phyloP scores from a whole-genome alignment of 768 basidiomycete species.

The Leucosporidium scottii region DNA sequence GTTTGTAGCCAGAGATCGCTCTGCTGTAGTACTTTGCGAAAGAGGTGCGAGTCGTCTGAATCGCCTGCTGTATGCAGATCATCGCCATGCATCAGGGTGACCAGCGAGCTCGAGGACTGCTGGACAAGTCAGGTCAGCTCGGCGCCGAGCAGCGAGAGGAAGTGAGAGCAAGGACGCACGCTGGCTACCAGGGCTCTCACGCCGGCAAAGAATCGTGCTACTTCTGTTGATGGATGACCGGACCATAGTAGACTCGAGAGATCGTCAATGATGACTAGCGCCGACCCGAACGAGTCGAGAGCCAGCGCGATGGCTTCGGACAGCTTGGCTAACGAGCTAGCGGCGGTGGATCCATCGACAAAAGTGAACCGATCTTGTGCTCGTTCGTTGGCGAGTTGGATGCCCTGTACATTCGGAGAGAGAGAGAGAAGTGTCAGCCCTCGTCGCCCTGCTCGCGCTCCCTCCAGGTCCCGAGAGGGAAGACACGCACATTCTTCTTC shows the following conservation, averaged over 20 bases:
- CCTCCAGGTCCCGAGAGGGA: not conserved
- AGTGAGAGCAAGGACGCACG: not conserved
- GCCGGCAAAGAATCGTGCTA: conserved; percentile 1
- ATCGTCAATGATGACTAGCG: conserved; percentile 25
- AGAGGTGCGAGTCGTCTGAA: conserved; percentile 12
- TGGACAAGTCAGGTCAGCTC: not conserved
- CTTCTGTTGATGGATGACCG: not conserved
- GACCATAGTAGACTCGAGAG: conserved; percentile 10
- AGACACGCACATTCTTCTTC: conserved; percentile 14
- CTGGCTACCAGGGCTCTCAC: not conserved
- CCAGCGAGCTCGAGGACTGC: conserved; percentile 10
- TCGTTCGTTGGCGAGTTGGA: conserved; percentile 20
- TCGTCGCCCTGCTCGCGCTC: not conserved
- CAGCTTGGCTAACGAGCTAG: not conserved
- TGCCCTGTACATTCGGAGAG: conserved; percentile 11
- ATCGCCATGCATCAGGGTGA: conserved; percentile 21
- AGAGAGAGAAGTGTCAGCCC: no score
- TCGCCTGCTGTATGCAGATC: conserved; percentile 8
- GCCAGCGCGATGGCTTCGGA: not conserved
- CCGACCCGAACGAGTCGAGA: not conserved
- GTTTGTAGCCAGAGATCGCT: conserved; percentile 26
- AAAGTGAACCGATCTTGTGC: conserved; percentile 8
- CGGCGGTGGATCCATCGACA: not conserved
- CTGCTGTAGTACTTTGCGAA: conserved; percentile 13
- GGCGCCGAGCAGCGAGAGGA: not conserved